Percentiles rank a stretch among this genome's conserved stretches.
These are phyloP conservation scores for Leccinum boreale DNA, from an alignment of 768 basidiomycete genomes.

Conservation along the genomic window DNA sequence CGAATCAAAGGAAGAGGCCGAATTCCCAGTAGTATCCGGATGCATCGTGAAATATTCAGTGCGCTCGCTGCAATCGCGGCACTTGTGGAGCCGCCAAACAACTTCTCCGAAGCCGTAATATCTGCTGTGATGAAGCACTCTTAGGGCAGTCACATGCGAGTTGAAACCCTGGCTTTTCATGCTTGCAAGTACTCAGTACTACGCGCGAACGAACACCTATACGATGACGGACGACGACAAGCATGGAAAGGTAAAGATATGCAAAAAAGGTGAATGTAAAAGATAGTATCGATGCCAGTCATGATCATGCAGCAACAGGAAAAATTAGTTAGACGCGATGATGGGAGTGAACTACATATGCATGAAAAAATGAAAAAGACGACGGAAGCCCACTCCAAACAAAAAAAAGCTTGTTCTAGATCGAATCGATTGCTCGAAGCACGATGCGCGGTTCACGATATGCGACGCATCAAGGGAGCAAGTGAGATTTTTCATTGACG, in stretches of 20 bases:
- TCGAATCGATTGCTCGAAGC: no score
- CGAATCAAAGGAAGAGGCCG: background rate
- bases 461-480: slow-evolving; percentile 18
- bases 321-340: background rate
- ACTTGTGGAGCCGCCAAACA: background rate
- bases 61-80: no score
- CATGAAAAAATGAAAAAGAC: background rate
- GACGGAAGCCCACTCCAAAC: background rate
- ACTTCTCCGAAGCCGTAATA: background rate
- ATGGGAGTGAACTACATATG: background rate
- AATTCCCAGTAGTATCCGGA: background rate
- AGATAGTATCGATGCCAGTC: slow-evolving; percentile 3
- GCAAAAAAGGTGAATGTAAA: background rate
- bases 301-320: background rate
- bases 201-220: background rate
- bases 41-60: no score
- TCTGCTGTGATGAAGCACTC: background rate
- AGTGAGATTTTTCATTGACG: slow-evolving; percentile 24
- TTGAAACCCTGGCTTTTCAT: background rate
- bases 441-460: background rate
- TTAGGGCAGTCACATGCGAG: background rate
- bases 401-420: no score
- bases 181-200: slow-evolving; percentile 15
- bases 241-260: background rate
- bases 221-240: slow-evolving; percentile 1